A percentile compares a stretch with the other conserved stretches of the same genome.
Conservation (phyloP, 2,329 filamentous ascomycete species). For the Neofusicoccum sp. region DNA sequence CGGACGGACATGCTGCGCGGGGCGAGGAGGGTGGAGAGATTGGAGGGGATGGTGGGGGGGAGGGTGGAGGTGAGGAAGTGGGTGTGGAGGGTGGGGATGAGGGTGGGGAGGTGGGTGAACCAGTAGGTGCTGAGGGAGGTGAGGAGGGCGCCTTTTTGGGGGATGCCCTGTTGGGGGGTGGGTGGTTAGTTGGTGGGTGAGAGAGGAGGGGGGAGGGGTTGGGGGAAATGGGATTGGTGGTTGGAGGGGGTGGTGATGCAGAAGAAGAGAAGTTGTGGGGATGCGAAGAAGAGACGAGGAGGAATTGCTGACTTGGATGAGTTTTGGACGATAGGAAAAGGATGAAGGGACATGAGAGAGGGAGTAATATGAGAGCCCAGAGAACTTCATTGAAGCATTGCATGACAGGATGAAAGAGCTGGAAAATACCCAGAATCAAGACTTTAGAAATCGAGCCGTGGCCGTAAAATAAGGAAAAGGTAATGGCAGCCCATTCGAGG, state of each 20-base stretch:
- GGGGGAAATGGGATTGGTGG: neutral
- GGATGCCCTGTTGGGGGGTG: slow-evolving; percentile 55
- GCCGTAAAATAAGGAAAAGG: neutral
- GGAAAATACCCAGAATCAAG: neutral
- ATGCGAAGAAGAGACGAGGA: no score
- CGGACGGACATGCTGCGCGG: slow-evolving; percentile 76
- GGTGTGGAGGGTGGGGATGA: slow-evolving; percentile 59
- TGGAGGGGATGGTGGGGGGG: slow-evolving; percentile 48
- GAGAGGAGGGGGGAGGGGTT: neutral
- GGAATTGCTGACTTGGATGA: no score
- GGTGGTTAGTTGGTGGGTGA: slow-evolving; percentile 1
- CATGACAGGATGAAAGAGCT: no score
- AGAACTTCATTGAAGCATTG: neutral
- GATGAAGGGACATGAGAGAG: neutral
- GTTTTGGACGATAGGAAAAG: no score
- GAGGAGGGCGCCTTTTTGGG: slow-evolving; percentile 65
- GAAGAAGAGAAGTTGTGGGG: neutral
- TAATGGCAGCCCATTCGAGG: neutral
- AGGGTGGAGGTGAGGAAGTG: slow-evolving; percentile 62
- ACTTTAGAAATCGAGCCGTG: no score
- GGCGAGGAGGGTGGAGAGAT: slow-evolving; percentile 48
- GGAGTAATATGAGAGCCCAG: neutral
- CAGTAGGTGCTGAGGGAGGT: slow-evolving; percentile 67
- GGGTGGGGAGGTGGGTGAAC: slow-evolving; percentile 60
- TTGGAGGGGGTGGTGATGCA: neutral